Evolutionary conservation across 805 yeast species (phyloP).

Genomic region (Suhomyces canberraensis): DNA sequence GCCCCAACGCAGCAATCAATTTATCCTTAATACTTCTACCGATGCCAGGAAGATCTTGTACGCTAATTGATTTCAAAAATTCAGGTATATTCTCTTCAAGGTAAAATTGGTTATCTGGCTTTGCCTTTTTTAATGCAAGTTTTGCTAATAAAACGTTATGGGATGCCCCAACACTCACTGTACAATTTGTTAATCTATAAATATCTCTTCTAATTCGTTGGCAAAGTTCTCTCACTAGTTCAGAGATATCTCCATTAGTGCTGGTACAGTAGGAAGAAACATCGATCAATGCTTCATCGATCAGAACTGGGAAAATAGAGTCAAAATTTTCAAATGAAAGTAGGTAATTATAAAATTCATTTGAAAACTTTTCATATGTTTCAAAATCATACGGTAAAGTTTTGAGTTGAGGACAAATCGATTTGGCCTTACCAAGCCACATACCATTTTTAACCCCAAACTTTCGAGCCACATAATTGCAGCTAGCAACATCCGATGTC

Average conservation of each 20-base stretch:
- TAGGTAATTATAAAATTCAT: conserved; percentile 60
- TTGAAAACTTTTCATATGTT: conserved; percentile 64
- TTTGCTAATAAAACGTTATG: conserved; percentile 74
- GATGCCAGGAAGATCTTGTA: conserved; percentile 57
- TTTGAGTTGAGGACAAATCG: conserved; percentile 62
- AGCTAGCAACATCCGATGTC: conserved; percentile 82
- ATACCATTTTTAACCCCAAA: conserved; percentile 81
- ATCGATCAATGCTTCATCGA: conserved; percentile 88
- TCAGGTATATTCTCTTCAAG: conserved; percentile 27
- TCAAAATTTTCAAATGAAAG: conserved; percentile 43
- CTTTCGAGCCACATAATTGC: conserved; percentile 84
- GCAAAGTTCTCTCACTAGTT: conserved; percentile 21
- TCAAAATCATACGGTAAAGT: conserved; percentile 72
- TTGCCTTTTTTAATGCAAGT: conserved; percentile 67
- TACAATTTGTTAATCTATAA: conserved; percentile 48
- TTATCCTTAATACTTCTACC: conserved; percentile 52
- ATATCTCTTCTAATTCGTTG: conserved; percentile 40
- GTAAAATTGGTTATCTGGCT: conserved; percentile 66
- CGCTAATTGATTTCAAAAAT: conserved; percentile 34
- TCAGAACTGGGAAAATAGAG: conserved; percentile 72
- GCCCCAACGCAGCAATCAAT: conserved; percentile 32
- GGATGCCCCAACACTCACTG: conserved; percentile 80
- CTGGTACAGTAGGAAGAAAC: conserved; percentile 34
- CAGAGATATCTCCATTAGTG: conserved; percentile 4
- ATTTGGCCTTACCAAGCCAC: conserved; percentile 75